Base-by-base conservation (phyloP, 306 rosid genomes). In the Begonia masoniana region DNA sequence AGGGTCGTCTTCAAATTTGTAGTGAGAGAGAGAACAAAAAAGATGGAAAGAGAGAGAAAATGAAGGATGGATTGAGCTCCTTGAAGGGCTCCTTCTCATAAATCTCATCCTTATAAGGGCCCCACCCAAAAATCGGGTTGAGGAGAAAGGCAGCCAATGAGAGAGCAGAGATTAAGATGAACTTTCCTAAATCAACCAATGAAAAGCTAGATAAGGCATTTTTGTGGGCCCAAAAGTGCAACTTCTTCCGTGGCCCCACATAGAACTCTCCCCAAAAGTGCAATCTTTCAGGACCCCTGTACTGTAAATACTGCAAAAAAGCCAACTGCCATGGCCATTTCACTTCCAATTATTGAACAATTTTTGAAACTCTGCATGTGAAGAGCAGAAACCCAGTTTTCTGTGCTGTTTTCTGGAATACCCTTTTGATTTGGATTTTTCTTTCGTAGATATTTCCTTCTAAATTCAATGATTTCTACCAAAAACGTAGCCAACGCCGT, bases 251-350 rank as follows among this genome's bases (percentile, higher is more conserved):
- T n/a, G 17, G 23, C 5, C 54, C 52, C 11, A 10, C 23, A 0
- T 50, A 50, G 23, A 3, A 45, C 13, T 10, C 47, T 43, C 57
- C 71, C 39, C 26, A 77, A 81, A 84, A 79, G 87, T 66, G 78
- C 82, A 72, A 51, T 46, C 57, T 68, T 51, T 17, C 46, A 47
- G 61, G 0, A 43, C 57, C 52, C 26, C 46, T 43, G 55, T 57
- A 4, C 59, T 26, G 57, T 31, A 31, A 54, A 73, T 49, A 61
- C 70, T 56, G 83, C 59, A 77, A 91, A 31, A 31, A 91, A 83
- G 95, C 69, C 76, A 57, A 13, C 54, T 54, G 6, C 39, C 10
- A 85, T 77, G 91, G 88, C 86, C 64, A 94, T 62, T 26, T 0
- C 66, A 15, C 50, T 10, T 10, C 39, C 1, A 50, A 50, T 21